Conservation (phyloP, 2,329 filamentous ascomycete species). For the Colletotrichum sp. region DNA sequence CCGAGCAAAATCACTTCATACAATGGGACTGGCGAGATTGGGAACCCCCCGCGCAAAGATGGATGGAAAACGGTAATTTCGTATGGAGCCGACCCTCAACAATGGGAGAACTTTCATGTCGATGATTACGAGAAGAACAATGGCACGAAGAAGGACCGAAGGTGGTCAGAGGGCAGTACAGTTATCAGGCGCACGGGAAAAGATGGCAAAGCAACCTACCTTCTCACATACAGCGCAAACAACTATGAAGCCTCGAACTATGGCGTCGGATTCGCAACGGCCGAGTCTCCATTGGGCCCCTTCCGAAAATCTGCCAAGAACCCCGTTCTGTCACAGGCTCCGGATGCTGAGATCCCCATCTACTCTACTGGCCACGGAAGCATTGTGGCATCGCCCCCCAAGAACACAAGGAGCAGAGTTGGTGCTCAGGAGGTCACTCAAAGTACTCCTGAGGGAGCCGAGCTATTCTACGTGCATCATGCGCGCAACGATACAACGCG, state of each 20-base stretch:
- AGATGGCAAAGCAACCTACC: constrained; percentile 31
- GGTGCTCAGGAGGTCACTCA: constrained; percentile 37
- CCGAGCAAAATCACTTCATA: constrained; percentile 36
- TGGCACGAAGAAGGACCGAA: constrained; percentile 38
- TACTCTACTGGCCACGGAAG: constrained; percentile 40
- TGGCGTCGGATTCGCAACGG: constrained; percentile 38
- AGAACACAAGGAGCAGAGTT: constrained; percentile 15
- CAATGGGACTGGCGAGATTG: constrained; percentile 39
- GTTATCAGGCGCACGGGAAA: constrained; percentile 27
- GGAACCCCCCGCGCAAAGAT: constrained; percentile 36
- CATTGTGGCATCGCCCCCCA: constrained; percentile 35
- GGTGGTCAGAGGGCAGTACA: constrained; percentile 41
- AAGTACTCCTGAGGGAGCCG: constrained; percentile 29
- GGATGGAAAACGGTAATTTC: constrained; percentile 42
- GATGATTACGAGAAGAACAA: constrained; percentile 37
- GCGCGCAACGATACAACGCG: constrained; percentile 33
- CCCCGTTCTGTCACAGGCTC: constrained; percentile 34
- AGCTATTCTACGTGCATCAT: constrained; percentile 40
- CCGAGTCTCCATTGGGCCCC: constrained; percentile 34
- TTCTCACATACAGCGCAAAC: constrained; percentile 36
- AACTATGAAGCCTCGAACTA: constrained; percentile 42
- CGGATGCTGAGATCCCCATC: constrained; percentile 31
- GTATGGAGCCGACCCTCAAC: constrained; percentile 37
- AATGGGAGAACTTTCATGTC: constrained; percentile 40
- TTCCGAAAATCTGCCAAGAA: constrained; percentile 36